These are phyloP conservation scores for Priceomyces haplophilus DNA, from an alignment of 805 yeast genomes.

Conservation along the genomic window DNA sequence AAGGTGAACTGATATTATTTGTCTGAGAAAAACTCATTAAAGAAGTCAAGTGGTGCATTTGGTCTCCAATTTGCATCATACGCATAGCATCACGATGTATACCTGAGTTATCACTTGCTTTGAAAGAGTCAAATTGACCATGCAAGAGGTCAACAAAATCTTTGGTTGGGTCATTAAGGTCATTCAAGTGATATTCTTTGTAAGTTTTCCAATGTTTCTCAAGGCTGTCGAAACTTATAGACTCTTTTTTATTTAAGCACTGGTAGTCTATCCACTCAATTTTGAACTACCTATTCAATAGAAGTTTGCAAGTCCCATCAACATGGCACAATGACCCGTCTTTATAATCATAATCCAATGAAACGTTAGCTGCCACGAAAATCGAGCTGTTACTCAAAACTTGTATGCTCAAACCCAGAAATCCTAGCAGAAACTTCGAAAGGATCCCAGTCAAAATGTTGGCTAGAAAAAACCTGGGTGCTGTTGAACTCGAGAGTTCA, in stretches of 20 bases:
- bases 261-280: slow-evolving; percentile 73
- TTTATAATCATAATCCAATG: slow-evolving; percentile 40
- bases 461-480: slow-evolving; percentile 61
- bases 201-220: slow-evolving; percentile 25
- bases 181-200: slow-evolving; percentile 8
- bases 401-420: slow-evolving; percentile 40
- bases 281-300: slow-evolving; percentile 58
- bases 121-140: slow-evolving; percentile 40
- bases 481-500: slow-evolving; percentile 59
- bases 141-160: slow-evolving; percentile 21
- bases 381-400: slow-evolving; percentile 40
- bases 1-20: slow-evolving; percentile 49
- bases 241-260: slow-evolving; percentile 24
- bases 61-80: slow-evolving; percentile 71
- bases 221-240: slow-evolving; percentile 22
- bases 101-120: slow-evolving; percentile 55
- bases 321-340: slow-evolving; percentile 72
- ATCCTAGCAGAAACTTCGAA: slow-evolving; percentile 22
- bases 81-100: slow-evolving; percentile 64
- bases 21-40: slow-evolving; percentile 57
- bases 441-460: slow-evolving; percentile 46
- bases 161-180: slow-evolving; percentile 11
- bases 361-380: slow-evolving; percentile 28
- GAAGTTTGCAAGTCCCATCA: slow-evolving; percentile 58
- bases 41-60: slow-evolving; percentile 67